These are phyloP conservation scores for Phascolomyces articulosus DNA, from an alignment of 371 early-diverging fungal species.

Conservation along the genomic window DNA sequence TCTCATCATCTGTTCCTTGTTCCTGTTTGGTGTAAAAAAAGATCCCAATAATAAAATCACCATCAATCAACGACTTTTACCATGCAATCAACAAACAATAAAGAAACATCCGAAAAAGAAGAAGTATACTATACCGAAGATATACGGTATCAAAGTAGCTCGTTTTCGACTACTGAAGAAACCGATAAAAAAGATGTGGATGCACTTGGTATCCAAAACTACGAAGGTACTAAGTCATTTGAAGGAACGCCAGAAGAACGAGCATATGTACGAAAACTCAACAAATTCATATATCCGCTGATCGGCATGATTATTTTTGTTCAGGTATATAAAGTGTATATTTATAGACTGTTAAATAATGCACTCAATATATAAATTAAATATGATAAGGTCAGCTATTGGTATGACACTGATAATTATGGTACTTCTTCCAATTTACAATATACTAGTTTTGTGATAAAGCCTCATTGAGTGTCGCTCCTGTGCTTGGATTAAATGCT, in stretches of 20 bases:
- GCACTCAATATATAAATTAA: neutral
- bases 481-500: constrained; percentile 34
- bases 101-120: constrained; percentile 2
- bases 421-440: neutral
- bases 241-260: constrained; percentile 27
- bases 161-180: neutral
- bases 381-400: too few species aligned
- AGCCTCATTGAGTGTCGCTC: constrained; percentile 35
- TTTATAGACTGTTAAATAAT: neutral
- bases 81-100: neutral
- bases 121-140: constrained; percentile 8
- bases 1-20: too few species aligned
- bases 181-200: neutral
- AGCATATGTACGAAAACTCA: constrained; percentile 29
- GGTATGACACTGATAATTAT: neutral
- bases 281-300: constrained; percentile 26
- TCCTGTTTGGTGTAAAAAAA: too few species aligned
- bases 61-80: neutral
- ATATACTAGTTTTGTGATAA: constrained; percentile 41
- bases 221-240: neutral
- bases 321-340: constrained; percentile 18
- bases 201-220: neutral
- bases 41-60: too few species aligned
- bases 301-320: constrained; percentile 29
- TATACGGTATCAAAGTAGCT: neutral